These are phyloP conservation scores for Apiospora koreana DNA, from an alignment of 2,329 filamentous ascomycete species.

Conservation along the genomic window DNA sequence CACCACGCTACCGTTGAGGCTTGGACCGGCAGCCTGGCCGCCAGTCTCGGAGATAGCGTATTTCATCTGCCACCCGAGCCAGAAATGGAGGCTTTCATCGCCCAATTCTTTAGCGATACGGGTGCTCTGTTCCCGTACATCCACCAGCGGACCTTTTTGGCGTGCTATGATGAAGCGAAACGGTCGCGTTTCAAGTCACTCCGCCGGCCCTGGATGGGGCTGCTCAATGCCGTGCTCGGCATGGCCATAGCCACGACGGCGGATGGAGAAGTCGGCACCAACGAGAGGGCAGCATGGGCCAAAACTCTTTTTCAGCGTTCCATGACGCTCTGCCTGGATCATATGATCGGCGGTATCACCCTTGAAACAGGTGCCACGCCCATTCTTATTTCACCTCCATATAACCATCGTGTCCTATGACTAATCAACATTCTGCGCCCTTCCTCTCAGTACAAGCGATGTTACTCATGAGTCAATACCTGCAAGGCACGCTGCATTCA, in stretches of 20 bases:
- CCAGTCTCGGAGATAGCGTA: background rate
- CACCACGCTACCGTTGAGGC: background rate
- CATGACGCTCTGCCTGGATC: conserved; percentile 41
- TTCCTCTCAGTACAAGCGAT: conserved; percentile 45
- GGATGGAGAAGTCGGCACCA: conserved; percentile 29
- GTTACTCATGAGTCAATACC: conserved; percentile 50
- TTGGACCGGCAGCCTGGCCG: background rate
- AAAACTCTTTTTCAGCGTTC: conserved; percentile 48
- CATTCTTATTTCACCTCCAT: background rate
- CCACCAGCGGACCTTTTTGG: conserved; percentile 5
- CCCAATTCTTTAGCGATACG: background rate
- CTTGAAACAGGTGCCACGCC: conserved; percentile 41
- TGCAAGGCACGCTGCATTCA: conserved; percentile 55
- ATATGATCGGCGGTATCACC: conserved; percentile 42
- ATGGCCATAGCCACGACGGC: conserved; percentile 42
- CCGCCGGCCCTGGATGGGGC: conserved; percentile 49
- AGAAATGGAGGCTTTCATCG: background rate
- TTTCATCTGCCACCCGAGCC: conserved; percentile 1
- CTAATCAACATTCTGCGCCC: background rate
- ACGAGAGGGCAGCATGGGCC: conserved; percentile 39
- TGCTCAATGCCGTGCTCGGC: conserved; percentile 52
- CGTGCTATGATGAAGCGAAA: background rate
- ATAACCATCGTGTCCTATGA: background rate
- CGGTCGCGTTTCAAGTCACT: conserved; percentile 32
- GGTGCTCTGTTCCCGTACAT: conserved; percentile 11